Percentiles rank a stretch among this genome's conserved stretches.
phyloP scores from a whole-genome alignment of 345 rosid genomes.

The Salix viminalis region DNA sequence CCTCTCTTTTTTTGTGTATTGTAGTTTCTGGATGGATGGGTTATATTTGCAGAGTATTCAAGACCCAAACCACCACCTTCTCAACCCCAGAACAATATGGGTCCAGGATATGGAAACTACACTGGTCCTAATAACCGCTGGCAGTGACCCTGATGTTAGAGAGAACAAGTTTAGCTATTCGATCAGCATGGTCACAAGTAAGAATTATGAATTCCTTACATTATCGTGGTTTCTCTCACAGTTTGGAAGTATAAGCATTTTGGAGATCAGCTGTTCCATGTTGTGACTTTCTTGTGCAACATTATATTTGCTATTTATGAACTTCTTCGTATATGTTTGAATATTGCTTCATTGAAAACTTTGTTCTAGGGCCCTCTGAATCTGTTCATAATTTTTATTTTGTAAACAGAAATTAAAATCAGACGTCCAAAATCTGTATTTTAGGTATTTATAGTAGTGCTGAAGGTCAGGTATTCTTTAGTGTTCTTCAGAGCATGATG shows the following conservation, averaged over 20 bases:
- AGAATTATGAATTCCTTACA: too few relatives aligned
- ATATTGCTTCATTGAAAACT: background rate
- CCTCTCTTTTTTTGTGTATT: background rate
- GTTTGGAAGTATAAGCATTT: background rate
- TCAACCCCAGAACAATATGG: constrained; percentile 11
- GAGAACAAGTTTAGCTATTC: background rate
- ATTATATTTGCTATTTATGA: background rate
- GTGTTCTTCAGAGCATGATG: background rate
- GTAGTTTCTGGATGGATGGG: constrained; percentile 79
- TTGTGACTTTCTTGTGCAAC: background rate
- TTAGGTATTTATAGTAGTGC: background rate
- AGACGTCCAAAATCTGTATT: background rate
- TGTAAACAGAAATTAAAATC: background rate
- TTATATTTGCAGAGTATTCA: constrained; percentile 73
- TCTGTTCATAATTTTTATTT: background rate
- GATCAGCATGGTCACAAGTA: background rate
- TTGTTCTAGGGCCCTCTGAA: background rate
- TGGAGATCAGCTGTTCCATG: background rate
- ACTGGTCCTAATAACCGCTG: background rate
- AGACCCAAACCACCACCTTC: constrained; percentile 40
- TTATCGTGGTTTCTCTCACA: background rate
- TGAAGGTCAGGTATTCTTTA: background rate
- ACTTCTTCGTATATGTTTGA: background rate
- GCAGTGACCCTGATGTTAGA: background rate
- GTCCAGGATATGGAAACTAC: constrained; percentile 3